A percentile compares a stretch with the other conserved stretches of the same genome.
Evolutionary conservation across 1,284 basidiomycete genomes (phyloP).

Genomic region (Marasmius tenuissimus): DNA sequence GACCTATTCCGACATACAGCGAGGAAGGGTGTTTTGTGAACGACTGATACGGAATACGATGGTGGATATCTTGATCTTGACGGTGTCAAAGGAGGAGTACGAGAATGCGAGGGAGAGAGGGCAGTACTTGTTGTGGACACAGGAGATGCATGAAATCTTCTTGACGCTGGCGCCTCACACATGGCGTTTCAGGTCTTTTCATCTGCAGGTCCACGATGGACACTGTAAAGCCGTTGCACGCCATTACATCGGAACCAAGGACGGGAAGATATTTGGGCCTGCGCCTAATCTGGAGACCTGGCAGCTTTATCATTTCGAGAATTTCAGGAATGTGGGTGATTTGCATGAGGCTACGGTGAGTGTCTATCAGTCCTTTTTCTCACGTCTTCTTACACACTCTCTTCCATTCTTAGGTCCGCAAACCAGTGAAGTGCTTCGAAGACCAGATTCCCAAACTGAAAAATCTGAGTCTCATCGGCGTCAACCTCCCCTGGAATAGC

Average conservation of each 20-base stretch:
- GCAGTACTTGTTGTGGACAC: conserved; percentile 32
- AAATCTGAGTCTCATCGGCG: conserved; percentile 60
- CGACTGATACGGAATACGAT: conserved; percentile 27
- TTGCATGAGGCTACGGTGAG: conserved; percentile 45
- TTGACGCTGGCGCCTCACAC: conserved; percentile 48
- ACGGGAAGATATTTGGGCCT: conserved; percentile 34
- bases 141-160: conserved; percentile 46
- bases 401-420: no score
- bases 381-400: no score
- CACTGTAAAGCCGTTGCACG: conserved; percentile 54
- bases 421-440: conserved; percentile 54
- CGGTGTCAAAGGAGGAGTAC: conserved; percentile 43
- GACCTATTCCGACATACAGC: conserved; percentile 44
- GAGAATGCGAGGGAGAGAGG: conserved; percentile 21
- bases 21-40: conserved; percentile 46
- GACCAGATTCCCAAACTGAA: conserved; percentile 47
- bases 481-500: conserved; percentile 60
- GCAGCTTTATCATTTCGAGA: conserved; percentile 64
- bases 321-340: conserved; percentile 48
- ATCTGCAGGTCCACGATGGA: conserved; percentile 57
- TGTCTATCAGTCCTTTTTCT: no score
- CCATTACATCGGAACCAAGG: conserved; percentile 36
- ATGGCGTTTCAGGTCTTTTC: conserved; percentile 52
- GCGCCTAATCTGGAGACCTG: conserved; percentile 54
- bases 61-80: conserved; percentile 58